A percentile compares a stretch with the other conserved stretches of the same genome.
phyloP scores from a whole-genome alignment of 23 red algal species.

The Gracilaria gracilis region DNA sequence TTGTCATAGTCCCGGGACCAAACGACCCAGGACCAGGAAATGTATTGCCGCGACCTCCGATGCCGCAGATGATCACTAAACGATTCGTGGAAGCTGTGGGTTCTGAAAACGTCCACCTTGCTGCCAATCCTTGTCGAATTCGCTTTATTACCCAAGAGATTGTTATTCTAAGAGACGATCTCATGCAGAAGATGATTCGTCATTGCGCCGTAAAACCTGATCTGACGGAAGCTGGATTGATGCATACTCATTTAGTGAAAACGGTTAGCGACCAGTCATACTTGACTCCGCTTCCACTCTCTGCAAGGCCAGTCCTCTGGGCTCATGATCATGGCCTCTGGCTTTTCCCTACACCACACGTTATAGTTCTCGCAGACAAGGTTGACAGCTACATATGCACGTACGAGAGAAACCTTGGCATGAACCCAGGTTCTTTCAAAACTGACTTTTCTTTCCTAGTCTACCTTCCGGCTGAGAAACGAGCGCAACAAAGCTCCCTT shows the following conservation, averaged over 20 bases:
- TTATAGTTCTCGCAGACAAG: conserved; percentile 76
- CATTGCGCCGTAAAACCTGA: conserved; percentile 68
- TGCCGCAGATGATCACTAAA: conserved; percentile 58
- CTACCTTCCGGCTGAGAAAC: conserved; percentile 67
- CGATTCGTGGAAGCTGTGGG: conserved; percentile 63
- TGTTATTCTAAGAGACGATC: conserved; percentile 78
- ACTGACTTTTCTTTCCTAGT: conserved; percentile 78
- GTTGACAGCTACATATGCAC: conserved; percentile 68
- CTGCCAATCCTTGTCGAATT: conserved; percentile 80
- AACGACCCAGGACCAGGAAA: conserved; percentile 77
- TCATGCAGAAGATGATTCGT: conserved; percentile 82
- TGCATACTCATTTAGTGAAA: conserved; percentile 78
- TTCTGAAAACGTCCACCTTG: conserved; percentile 30
- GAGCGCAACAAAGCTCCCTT: conserved; percentile 59
- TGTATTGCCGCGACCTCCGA: conserved; percentile 66
- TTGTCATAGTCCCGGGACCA: conserved; percentile 84
- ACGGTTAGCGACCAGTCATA: conserved; percentile 84
- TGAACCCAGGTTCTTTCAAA: conserved; percentile 79
- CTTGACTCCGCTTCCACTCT: conserved; percentile 73
- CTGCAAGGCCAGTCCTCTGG: conserved; percentile 81
- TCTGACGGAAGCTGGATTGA: conserved; percentile 46
- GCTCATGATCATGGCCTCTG: conserved; percentile 76
- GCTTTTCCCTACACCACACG: conserved; percentile 76
- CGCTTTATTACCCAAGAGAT: conserved; percentile 73
- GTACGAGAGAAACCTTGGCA: conserved; percentile 54